phyloP scores from a whole-genome alignment of 169 alveolate genomes.

The Pseudocohnilembus persalinus region DNA sequence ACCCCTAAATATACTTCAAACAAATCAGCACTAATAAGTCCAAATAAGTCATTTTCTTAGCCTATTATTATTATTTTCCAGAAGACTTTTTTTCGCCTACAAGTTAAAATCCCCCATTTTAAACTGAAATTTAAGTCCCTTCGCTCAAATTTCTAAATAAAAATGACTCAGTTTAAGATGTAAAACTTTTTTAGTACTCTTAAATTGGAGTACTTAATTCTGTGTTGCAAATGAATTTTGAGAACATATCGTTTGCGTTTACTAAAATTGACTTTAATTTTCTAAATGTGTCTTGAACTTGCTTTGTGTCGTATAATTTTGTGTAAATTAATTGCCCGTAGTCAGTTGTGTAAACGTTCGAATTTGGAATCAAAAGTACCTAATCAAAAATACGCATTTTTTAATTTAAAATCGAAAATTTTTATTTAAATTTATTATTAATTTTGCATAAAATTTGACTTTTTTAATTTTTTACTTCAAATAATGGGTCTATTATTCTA shows the following conservation, averaged over 20 bases:
- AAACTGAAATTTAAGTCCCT: neutral
- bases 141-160: neutral
- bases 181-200: slow-evolving; percentile 31
- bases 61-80: slow-evolving; percentile 1
- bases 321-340: slow-evolving; percentile 34
- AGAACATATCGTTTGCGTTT: slow-evolving; percentile 29
- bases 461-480: slow-evolving; percentile 14
- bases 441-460: no score
- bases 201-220: slow-evolving; percentile 18
- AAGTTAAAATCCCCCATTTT: slow-evolving; percentile 3
- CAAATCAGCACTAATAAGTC: slow-evolving; percentile 39
- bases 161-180: neutral
- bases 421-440: no score
- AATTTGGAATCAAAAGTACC: slow-evolving; percentile 22
- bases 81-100: neutral
- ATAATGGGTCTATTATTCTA: slow-evolving; percentile 50
- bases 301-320: slow-evolving; percentile 40
- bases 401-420: no score
- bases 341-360: slow-evolving; percentile 39
- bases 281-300: slow-evolving; percentile 38
- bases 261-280: slow-evolving; percentile 40
- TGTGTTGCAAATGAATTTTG: slow-evolving; percentile 21
- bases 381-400: no score
- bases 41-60: slow-evolving; percentile 38
- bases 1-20: slow-evolving; percentile 40